These are phyloP conservation scores for Physaria fendleri DNA, from an alignment of 345 rosid species.

Conservation along the genomic window DNA sequence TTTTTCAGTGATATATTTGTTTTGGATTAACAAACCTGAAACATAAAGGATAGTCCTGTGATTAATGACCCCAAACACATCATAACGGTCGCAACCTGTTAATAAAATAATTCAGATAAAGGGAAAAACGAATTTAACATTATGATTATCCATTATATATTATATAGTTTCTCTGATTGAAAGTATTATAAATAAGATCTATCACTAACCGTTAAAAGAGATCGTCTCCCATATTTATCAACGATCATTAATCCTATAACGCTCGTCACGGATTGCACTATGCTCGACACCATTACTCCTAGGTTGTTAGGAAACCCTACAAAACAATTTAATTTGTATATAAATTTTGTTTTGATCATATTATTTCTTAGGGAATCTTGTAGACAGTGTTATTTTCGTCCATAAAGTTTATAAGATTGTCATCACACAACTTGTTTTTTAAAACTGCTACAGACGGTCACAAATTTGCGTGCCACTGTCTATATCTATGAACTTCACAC, in stretches of 20 bases:
- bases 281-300: constrained; percentile 11
- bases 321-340: neutral
- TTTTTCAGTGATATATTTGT: neutral
- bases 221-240: constrained; percentile 69
- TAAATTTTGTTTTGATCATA: neutral
- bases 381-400: too few species aligned
- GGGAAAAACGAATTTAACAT: neutral
- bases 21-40: constrained; percentile 37
- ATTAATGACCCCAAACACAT: constrained; percentile 73
- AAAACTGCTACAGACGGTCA: too few species aligned
- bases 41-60: constrained; percentile 46
- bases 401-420: too few species aligned
- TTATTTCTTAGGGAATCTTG: too few species aligned
- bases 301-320: constrained; percentile 22
- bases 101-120: neutral
- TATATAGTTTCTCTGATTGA: neutral
- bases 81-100: constrained; percentile 67
- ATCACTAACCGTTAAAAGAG: constrained; percentile 65
- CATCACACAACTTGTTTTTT: too few species aligned
- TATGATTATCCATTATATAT: neutral
- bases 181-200: neutral
- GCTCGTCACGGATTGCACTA: constrained; percentile 53
- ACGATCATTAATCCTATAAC: constrained; percentile 54
- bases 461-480: too few species aligned
- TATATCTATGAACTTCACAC: too few species aligned